Base-by-base conservation (phyloP, 768 basidiomycete species). In the Krasilnikovozyma curviuscula region DNA sequence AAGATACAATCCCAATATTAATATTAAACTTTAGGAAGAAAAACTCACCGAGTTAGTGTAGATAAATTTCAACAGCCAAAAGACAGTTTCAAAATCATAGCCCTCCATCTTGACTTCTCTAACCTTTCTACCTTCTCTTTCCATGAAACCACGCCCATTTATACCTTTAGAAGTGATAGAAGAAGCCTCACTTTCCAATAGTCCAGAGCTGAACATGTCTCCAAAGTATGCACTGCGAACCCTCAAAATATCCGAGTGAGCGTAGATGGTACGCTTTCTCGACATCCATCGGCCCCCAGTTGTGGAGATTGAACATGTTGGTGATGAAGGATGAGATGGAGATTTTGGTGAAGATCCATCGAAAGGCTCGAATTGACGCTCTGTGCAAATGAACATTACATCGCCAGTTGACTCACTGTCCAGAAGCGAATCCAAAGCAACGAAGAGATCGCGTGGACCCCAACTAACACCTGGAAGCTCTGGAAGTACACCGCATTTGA, bases 181-280 rank as follows among this genome's bases (percentile, higher is more conserved):
- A 19, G 52, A 49, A 25, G 65, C 56, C n/a, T n/a, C n/a, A n/a
- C n/a, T n/a, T n/a, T n/a, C n/a, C n/a, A n/a, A n/a, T n/a, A n/a
- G n/a, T 16, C 65, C 76, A 62, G 82, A 81, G n/a, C 73, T 62
- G 57, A 83, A 84, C 73, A 83, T 78, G 1, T 77, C 79, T 5
- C 74, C 70, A 55, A 83, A 82, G 57, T 83, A 83, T 52, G 82
- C 81, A 13, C 79, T 79, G n/a, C 81, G 69, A 10, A 73, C 70
- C 40, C 66, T 74, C 19, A 83, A 70, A 44, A 84, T 79, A 55
- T 81, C 79, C 7, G 77, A 77, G 59, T 83, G 81, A 1, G 80
- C 81, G 58, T 80, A 83, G 32, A 84, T 73, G 29, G 77, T 61
- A 31, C 81, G 71, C 59, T 82, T 83, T 9, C 82, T 71, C 7